Conservation (phyloP, 306 rosid genomes). For the Cucurbita pepo region DNA sequence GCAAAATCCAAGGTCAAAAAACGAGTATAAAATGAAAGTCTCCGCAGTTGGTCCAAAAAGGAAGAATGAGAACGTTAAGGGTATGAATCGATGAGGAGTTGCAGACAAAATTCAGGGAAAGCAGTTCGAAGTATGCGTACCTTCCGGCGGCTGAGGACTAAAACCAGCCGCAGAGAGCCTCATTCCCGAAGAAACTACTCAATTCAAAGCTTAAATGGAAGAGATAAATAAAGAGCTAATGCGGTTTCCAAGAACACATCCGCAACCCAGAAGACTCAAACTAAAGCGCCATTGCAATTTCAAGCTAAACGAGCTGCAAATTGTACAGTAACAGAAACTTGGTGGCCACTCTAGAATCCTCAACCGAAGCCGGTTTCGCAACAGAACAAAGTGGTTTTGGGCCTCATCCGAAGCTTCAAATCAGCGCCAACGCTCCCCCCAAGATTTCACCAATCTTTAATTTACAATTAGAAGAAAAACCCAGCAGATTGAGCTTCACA, state of each 20-base stretch:
- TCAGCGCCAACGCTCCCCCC: constrained; percentile 34
- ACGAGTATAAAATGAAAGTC: neutral
- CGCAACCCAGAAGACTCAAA: constrained; percentile 13
- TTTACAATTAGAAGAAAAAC: neutral
- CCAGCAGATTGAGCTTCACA: constrained; percentile 2
- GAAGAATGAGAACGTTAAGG: neutral
- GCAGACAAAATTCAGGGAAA: neutral
- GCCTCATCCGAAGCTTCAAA: constrained; percentile 50
- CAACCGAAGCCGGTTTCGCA: constrained; percentile 68
- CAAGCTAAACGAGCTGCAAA: constrained; percentile 1
- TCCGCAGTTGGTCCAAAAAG: neutral
- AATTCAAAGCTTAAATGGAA: neutral
- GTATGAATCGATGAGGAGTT: neutral
- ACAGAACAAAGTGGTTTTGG: constrained; percentile 29
- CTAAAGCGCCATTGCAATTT: constrained; percentile 19
- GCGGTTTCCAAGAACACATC: neutral
- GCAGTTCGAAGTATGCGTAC: constrained; percentile 16
- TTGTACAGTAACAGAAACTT: constrained; percentile 9
- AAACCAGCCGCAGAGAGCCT: constrained; percentile 78
- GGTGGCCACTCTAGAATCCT: constrained; percentile 20
- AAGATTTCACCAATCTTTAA: neutral
- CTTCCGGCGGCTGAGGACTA: constrained; percentile 86
- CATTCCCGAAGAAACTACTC: constrained; percentile 29
- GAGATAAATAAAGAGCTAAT: neutral
- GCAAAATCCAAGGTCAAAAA: constrained; percentile 2